These are phyloP conservation scores for Diutina catenulata DNA, from an alignment of 1,139 yeast genomes.

Conservation along the genomic window DNA sequence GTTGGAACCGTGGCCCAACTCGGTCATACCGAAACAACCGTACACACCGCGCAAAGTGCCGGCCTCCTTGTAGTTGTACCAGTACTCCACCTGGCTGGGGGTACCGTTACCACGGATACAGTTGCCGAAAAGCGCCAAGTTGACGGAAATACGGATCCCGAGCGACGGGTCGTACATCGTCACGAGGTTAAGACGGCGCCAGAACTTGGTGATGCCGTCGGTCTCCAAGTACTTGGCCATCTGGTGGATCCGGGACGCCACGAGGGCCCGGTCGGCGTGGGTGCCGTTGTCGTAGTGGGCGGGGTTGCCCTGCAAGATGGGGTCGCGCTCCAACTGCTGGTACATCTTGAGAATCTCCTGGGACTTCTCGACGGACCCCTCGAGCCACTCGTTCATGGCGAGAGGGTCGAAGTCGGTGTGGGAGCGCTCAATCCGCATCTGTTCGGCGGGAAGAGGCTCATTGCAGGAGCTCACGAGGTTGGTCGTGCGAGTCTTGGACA, in stretches of 20 bases:
- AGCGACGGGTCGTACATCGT: conserved; percentile 51
- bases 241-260: conserved; percentile 30
- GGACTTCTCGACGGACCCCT: conserved; percentile 37
- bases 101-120: conserved; percentile 71
- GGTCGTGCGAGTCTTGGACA: conserved; percentile 1
- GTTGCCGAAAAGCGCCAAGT: conserved; percentile 57
- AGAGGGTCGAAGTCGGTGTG: conserved; percentile 31
- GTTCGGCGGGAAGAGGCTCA: conserved; percentile 13
- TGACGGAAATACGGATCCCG: conserved; percentile 43
- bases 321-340: conserved; percentile 41
- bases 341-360: conserved; percentile 32
- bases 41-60: conserved; percentile 11
- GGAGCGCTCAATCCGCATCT: conserved; percentile 36
- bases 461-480: conserved; percentile 5
- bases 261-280: conserved; percentile 36
- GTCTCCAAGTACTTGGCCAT: conserved; percentile 36
- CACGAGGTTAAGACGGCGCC: conserved; percentile 31
- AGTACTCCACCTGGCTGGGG: conserved; percentile 7
- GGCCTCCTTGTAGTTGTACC: conserved; percentile 12
- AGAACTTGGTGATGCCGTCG: conserved; percentile 30
- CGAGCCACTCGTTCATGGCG: conserved; percentile 29
- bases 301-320: conserved; percentile 34
- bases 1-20: conserved; percentile 13
- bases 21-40: conserved; percentile 14
- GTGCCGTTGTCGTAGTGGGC: conserved; percentile 43